Percentiles rank a stretch among this genome's conserved stretches.
These are phyloP conservation scores for Gaertneriomyces sp. DNA, from an alignment of 192 early-diverging fungal genomes.

Conservation along the genomic window DNA sequence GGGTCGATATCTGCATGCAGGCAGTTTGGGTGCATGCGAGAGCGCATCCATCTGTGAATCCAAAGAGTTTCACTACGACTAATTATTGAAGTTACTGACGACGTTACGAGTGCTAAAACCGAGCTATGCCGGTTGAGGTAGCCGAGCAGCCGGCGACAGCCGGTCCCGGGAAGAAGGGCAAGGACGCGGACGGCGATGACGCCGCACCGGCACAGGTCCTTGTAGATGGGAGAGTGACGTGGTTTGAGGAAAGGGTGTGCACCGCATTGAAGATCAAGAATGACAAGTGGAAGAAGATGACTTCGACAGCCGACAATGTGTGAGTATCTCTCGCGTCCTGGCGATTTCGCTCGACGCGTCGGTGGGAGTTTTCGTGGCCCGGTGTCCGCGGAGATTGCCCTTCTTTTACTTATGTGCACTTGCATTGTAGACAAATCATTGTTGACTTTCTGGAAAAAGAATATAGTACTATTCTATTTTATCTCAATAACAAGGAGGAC, in stretches of 20 bases:
- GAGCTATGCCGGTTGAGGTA: slow-evolving; percentile 22
- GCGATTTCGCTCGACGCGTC: neutral
- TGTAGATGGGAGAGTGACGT: slow-evolving; percentile 53
- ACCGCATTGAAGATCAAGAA: slow-evolving; percentile 54
- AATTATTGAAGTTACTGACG: no score
- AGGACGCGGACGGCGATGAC: slow-evolving; percentile 44
- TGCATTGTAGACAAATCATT: slow-evolving; percentile 46
- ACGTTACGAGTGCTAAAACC: no score
- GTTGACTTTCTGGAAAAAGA: slow-evolving; percentile 56
- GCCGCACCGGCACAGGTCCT: slow-evolving; percentile 34
- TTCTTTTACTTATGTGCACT: neutral
- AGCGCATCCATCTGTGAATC: no score
- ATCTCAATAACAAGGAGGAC: slow-evolving; percentile 60
- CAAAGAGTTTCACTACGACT: no score
- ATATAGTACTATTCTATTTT: slow-evolving; percentile 56
- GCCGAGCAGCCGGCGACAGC: slow-evolving; percentile 24
- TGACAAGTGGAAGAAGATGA: slow-evolving; percentile 64
- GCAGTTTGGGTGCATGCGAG: slow-evolving; percentile 1
- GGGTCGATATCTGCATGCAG: slow-evolving; percentile 1
- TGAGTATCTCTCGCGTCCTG: slow-evolving; percentile 21
- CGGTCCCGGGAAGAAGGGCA: slow-evolving; percentile 47
- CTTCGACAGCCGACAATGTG: slow-evolving; percentile 46
- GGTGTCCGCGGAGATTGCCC: neutral
- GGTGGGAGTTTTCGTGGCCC: neutral
- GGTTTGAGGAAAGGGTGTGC: slow-evolving; percentile 58